Conservation (phyloP, 441 rosid species). For the Isatis lusitanica region DNA sequence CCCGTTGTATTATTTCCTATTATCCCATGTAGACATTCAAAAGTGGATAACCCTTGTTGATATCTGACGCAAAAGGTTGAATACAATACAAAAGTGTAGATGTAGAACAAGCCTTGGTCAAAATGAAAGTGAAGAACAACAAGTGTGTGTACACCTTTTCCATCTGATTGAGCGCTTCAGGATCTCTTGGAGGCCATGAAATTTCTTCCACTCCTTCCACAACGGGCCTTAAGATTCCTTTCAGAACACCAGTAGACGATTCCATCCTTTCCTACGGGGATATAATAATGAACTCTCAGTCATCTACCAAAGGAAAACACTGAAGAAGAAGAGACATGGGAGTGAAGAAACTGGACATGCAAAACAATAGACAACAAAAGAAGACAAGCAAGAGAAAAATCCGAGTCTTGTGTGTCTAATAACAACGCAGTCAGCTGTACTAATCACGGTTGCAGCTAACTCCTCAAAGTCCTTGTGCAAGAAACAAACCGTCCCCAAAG, state of each 20-base stretch:
- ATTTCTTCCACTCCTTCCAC: slow-evolving; percentile 67
- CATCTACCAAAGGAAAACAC: slow-evolving; percentile 4
- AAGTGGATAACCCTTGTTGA: neutral
- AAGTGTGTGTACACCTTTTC: slow-evolving; percentile 53
- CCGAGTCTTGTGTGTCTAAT: slow-evolving; percentile 81
- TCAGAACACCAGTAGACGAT: slow-evolving; percentile 81
- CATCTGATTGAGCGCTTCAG: slow-evolving; percentile 66
- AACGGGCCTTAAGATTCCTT: slow-evolving; percentile 68
- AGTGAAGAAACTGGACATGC: neutral
- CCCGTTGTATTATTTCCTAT: slow-evolving; percentile 69
- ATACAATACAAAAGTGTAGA: neutral
- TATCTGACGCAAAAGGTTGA: neutral
- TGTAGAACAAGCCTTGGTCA: neutral
- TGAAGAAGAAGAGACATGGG: slow-evolving; percentile 2
- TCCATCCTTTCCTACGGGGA: slow-evolving; percentile 78
- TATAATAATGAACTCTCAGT: neutral
- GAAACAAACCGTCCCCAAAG: slow-evolving; percentile 21
- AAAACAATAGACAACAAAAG: slow-evolving; percentile 5
- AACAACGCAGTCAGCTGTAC: slow-evolving; percentile 74
- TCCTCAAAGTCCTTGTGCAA: slow-evolving; percentile 92
- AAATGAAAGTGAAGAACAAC: slow-evolving; percentile 3
- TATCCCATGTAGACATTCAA: slow-evolving; percentile 2
- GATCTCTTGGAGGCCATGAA: slow-evolving; percentile 87
- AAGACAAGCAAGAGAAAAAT: slow-evolving; percentile 40
- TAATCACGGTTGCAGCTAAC: slow-evolving; percentile 77